Base-by-base conservation (phyloP, 805 yeast genomes). In the Saturnispora besseyi region DNA sequence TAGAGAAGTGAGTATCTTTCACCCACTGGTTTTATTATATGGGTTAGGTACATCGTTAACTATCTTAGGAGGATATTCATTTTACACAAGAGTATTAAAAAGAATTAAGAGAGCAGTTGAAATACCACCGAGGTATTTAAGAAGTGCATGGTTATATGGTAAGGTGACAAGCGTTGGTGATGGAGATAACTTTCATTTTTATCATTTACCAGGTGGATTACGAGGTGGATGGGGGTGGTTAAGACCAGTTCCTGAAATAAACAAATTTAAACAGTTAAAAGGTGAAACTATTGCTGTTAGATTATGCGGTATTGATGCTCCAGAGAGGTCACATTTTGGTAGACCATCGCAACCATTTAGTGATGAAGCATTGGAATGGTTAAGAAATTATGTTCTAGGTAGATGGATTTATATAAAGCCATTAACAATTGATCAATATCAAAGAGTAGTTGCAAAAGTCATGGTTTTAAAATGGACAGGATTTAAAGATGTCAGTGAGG, bases 141-240 rank as follows among this genome's bases (percentile, higher is more conserved):
- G 73, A 13, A 66, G 62, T 11, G 64, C 74, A 31, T 74, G 75
- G 58, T 54, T 82, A 5, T 69, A 71, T 34, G 98, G 98, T 0
- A 74, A 74, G 53, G 96, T 90, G 4, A 85, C 96, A 0, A 72
- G 93, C 2, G 98, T 90, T 0, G 96, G 96, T 0, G 98, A 90
- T 64, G 96, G 96, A 13, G 99, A 93, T 63, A 91, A 91, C 64
- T 91, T 93, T 66, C 85, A 90, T 52, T 78, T 93, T 55, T 93
- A 74, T 61, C 99, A 93, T 63, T 81, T 95, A 0, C 99, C 99
- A 0, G 98, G 98, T 3, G 98, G 99, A 0, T 53, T 74, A 0
- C 59, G 82, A 1, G 78, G 84, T 2, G 99, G 99, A 0, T 93
- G 99, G 99, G 90, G 95, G 11, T 87, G 96, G 96, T 61, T 87